phyloP scores from a whole-genome alignment of 805 yeast genomes.

The Isabelozyma gotoi region DNA sequence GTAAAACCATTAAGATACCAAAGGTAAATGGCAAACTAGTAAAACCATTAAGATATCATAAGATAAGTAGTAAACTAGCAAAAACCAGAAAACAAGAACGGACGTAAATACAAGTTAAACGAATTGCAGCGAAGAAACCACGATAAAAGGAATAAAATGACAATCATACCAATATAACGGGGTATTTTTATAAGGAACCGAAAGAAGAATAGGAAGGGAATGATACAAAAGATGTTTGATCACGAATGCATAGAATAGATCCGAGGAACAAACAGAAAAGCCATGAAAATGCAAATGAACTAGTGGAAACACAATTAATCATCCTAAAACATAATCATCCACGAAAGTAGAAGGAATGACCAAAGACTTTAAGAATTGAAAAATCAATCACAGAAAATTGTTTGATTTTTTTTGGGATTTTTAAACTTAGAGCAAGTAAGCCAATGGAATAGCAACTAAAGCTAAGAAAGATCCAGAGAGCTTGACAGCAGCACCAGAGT shows the following conservation, averaged over 20 bases:
- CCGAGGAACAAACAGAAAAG: too few species aligned
- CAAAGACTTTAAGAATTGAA: background rate
- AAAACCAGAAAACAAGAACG: background rate
- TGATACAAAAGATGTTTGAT: background rate
- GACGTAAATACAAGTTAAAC: background rate
- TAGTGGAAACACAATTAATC: too few species aligned
- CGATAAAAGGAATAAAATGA: background rate
- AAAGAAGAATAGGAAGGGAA: background rate
- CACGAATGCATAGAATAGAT: background rate
- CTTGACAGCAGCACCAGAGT: slow-evolving; percentile 13
- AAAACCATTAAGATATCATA: too few species aligned
- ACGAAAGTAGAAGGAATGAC: too few species aligned
- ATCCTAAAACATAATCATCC: too few species aligned
- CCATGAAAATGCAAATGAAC: background rate
- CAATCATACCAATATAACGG: background rate
- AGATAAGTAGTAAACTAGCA: background rate
- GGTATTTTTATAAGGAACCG: background rate
- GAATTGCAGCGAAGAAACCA: background rate
- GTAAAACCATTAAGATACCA: background rate
- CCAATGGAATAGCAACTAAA: slow-evolving; percentile 28
- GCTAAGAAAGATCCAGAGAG: slow-evolving; percentile 23
- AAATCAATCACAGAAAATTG: background rate
- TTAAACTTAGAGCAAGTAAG: slow-evolving; percentile 27
- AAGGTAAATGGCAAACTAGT: too few species aligned
- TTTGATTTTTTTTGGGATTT: background rate